Evolutionary conservation across 192 early-diverging fungal species (phyloP).

Genomic region (Paraglomus brasilianum): DNA sequence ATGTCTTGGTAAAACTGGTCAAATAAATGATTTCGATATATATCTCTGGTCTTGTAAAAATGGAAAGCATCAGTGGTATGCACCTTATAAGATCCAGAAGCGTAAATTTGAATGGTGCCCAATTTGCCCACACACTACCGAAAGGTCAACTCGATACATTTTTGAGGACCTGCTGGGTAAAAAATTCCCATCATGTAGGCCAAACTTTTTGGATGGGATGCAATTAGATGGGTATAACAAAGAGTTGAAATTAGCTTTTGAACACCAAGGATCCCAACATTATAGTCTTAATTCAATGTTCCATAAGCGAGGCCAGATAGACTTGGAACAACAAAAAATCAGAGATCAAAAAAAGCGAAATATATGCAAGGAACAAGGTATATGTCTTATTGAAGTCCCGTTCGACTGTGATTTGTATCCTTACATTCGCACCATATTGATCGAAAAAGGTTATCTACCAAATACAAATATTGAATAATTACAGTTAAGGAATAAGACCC

Average conservation of each 20-base stretch:
- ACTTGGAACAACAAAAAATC: constrained; percentile 1
- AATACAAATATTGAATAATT: constrained; percentile 17
- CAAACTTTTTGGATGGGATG: constrained; percentile 16
- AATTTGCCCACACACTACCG: neutral
- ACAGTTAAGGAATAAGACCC: constrained; percentile 12
- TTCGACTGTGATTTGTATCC: constrained; percentile 1
- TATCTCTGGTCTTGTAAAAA: constrained; percentile 6
- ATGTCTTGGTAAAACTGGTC: constrained; percentile 13
- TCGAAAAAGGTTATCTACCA: constrained; percentile 10
- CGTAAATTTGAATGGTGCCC: constrained; percentile 15
- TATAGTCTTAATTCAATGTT: constrained; percentile 2
- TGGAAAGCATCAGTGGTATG: neutral
- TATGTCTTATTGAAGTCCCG: neutral
- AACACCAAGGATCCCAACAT: constrained; percentile 14
- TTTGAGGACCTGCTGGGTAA: constrained; percentile 12
- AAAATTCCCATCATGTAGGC: constrained; percentile 1
- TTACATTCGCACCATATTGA: neutral
- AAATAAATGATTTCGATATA: constrained; percentile 17
- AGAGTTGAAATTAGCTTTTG: constrained; percentile 13
- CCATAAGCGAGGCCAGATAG: neutral
- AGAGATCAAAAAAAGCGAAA: neutral
- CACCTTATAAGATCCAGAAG: constrained; percentile 19
- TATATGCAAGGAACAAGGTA: neutral
- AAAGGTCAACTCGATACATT: neutral
- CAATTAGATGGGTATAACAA: constrained; percentile 20